Percentiles rank a stretch among this genome's conserved stretches.
phyloP scores from a whole-genome alignment of 495 filamentous ascomycete species.

The Rostrohypoxylon terebratum region DNA sequence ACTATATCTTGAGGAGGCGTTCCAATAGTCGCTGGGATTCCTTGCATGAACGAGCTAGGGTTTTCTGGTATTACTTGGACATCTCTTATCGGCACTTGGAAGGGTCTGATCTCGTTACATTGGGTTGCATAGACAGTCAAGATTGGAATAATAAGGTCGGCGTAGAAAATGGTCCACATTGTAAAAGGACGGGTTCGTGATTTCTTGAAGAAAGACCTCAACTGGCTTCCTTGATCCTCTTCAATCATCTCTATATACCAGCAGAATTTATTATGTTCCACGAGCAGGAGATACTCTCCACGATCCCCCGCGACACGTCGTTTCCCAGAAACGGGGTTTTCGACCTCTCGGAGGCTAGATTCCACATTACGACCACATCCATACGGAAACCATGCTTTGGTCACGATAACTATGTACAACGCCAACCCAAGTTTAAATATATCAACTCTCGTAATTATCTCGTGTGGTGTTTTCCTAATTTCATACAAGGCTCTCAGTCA shows the following conservation, averaged over 20 bases:
- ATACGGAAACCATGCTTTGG: background rate
- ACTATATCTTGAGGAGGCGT: slow-evolving; percentile 6
- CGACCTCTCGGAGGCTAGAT: background rate
- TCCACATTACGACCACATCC: background rate
- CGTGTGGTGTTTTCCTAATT: background rate
- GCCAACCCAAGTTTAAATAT: background rate
- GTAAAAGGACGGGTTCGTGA: too few relatives aligned
- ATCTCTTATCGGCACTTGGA: slow-evolving; percentile 5
- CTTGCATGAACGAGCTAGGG: slow-evolving; percentile 1
- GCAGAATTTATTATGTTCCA: too few relatives aligned
- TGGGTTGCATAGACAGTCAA: background rate
- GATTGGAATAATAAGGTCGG: background rate
- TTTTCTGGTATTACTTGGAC: slow-evolving; percentile 2
- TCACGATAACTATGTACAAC: background rate
- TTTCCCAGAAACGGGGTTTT: background rate
- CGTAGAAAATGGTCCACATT: background rate
- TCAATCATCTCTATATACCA: too few relatives aligned
- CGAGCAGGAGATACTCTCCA: background rate
- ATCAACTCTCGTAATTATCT: background rate
- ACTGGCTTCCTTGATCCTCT: too few relatives aligned
- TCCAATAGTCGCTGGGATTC: slow-evolving; percentile 1
- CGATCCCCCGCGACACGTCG: background rate
- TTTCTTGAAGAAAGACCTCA: too few relatives aligned
- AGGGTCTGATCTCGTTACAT: background rate
- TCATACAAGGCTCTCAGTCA: background rate